Base-by-base conservation (phyloP, 2,329 filamentous ascomycete genomes). In the Alternaria longipes region DNA sequence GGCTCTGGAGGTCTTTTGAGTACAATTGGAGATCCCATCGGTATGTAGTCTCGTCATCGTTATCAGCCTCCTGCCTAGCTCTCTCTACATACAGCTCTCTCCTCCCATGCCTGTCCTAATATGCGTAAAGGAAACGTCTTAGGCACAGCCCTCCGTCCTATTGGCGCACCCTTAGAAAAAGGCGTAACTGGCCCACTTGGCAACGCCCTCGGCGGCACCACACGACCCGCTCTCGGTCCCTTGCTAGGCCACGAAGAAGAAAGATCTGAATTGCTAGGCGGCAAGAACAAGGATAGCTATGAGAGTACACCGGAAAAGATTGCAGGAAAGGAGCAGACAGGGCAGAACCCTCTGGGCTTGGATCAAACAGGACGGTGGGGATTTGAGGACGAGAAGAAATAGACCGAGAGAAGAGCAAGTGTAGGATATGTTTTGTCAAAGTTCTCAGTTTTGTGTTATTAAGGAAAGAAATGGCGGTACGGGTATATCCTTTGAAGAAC, bases 231-330 rank as follows among this genome's bases (percentile, higher is more conserved):
- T 1, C 68, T 80, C 8, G 78, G 74, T 2, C 78, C 79, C 0
- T 42, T 79, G 14, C 34, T 75, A 32, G 79, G 79, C 47, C 64
- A 69, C 18, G 66, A 79, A 26, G 67, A 77, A 5, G 78, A 81
- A 67, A 67, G 68, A 24, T 70, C 66, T 14, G 78, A 80, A 64
- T 34, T 78, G 20, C 32, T 81, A 18, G 79, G 79, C 42, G 78
- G 79, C 1, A 68, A 79, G 41, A 81, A 81, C 65, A 77, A 76
- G 56, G 78, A 81, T 64, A 74, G 69, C 44, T 80, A 79, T 59
- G 68, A 66, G 56, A 65, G 64, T 28, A 74, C 70, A 57, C 74
- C 74, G 18, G 77, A 80, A 60, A 76, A 68, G 45, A 73, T 81
- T 67, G 78, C 70, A 1, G 78, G 78, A 0, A 78, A 77, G 68